Evolutionary conservation across 768 basidiomycete genomes (phyloP).

Genomic region (Pleurotus citrinopileatus): DNA sequence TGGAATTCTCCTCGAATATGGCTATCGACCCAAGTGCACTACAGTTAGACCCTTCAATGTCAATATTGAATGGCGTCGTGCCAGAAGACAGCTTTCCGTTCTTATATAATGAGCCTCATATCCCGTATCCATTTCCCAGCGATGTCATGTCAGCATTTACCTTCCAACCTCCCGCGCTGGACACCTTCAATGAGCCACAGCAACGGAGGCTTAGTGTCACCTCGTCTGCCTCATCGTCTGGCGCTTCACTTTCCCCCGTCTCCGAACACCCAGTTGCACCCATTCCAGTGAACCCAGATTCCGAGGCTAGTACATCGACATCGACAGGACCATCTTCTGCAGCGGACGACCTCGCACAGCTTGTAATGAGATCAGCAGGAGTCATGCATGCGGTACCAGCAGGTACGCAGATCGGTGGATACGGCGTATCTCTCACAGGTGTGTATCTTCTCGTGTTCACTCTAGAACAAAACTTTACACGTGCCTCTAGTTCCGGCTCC

Average conservation of each 20-base stretch:
- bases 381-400: conserved; percentile 51
- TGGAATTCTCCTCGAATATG: conserved; percentile 59
- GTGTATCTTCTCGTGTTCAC: conserved; percentile 6
- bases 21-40: conserved; percentile 64
- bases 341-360: conserved; percentile 41
- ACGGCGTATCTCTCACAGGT: conserved; percentile 21
- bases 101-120: conserved; percentile 6
- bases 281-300: conserved; percentile 20
- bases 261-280: conserved; percentile 29
- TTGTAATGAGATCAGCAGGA: conserved; percentile 53
- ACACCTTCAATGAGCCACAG: conserved; percentile 27
- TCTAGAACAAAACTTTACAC: neutral
- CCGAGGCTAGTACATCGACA: conserved; percentile 11
- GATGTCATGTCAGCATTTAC: conserved; percentile 15
- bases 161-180: conserved; percentile 17
- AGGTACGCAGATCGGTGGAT: conserved; percentile 30
- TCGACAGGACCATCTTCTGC: conserved; percentile 24
- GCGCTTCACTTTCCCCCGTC: conserved; percentile 49
- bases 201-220: conserved; percentile 45
- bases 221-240: conserved; percentile 54
- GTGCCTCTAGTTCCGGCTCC: conserved; percentile 8
- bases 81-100: neutral
- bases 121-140: conserved; percentile 4
- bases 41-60: conserved; percentile 38
- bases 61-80: conserved; percentile 2